A percentile compares a stretch with the other conserved stretches of the same genome.
These are phyloP conservation scores for Annulohypoxylon bovei DNA, from an alignment of 495 filamentous ascomycete species.

Conservation along the genomic window DNA sequence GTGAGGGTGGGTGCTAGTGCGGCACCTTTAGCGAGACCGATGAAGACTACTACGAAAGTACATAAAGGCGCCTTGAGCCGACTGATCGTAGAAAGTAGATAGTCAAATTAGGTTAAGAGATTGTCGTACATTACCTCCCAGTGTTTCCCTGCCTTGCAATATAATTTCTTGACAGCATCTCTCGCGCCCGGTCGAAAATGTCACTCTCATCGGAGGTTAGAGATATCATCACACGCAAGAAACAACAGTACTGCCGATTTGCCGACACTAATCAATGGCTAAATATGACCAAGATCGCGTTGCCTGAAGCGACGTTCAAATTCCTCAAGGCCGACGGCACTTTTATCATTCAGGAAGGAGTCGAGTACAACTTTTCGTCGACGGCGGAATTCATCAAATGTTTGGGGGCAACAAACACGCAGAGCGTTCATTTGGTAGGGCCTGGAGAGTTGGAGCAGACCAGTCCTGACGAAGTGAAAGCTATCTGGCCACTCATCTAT, in stretches of 20 bases:
- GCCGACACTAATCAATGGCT: slow-evolving; percentile 17
- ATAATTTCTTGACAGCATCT: background rate
- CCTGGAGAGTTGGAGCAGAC: slow-evolving; percentile 11
- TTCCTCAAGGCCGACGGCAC: background rate
- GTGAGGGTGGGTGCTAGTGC: too few relatives aligned
- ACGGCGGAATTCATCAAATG: slow-evolving; percentile 1
- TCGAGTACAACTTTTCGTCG: background rate
- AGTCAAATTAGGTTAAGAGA: background rate
- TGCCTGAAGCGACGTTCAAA: slow-evolving; percentile 6
- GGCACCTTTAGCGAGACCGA: too few relatives aligned
- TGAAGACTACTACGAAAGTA: too few relatives aligned
- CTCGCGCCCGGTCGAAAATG: background rate
- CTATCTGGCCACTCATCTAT: background rate
- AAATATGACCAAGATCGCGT: background rate
- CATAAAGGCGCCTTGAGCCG: too few relatives aligned
- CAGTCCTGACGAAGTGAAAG: slow-evolving; percentile 13
- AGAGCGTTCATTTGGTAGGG: slow-evolving; percentile 1
- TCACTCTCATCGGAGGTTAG: background rate
- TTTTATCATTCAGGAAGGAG: background rate
- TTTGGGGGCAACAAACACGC: background rate
- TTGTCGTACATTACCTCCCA: background rate
- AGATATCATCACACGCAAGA: slow-evolving; percentile 8
- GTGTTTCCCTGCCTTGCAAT: background rate
- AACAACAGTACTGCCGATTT: slow-evolving; percentile 9
- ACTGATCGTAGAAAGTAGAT: too few relatives aligned